Evolutionary conservation across 768 basidiomycete species (phyloP).

Genomic region (Paxillus rubicundulus): DNA sequence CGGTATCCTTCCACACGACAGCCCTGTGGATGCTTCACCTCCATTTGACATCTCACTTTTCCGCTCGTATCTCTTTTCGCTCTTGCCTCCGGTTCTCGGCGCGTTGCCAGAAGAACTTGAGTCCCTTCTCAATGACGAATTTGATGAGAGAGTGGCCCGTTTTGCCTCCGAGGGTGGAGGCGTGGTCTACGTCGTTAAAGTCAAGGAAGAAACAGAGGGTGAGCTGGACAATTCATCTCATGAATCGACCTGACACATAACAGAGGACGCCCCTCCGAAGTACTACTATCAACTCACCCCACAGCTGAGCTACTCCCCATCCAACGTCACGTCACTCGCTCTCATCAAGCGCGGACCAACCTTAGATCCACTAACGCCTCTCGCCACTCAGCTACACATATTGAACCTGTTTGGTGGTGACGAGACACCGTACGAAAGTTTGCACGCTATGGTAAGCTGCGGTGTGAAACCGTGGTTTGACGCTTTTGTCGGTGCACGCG

Average conservation of each 20-base stretch:
- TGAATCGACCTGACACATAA: constrained; percentile 9
- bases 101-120: constrained; percentile 63
- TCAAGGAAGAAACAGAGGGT: constrained; percentile 75
- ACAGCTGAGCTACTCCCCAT: constrained; percentile 75
- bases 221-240: constrained; percentile 17
- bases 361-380: constrained; percentile 75
- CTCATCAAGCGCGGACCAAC: constrained; percentile 89
- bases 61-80: constrained; percentile 62
- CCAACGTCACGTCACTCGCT: constrained; percentile 82
- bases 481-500: constrained; percentile 87
- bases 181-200: constrained; percentile 81
- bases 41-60: constrained; percentile 70
- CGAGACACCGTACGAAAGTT: constrained; percentile 89
- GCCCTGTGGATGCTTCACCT: constrained; percentile 38
- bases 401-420: constrained; percentile 89
- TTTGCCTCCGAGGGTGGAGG: constrained; percentile 77
- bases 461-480: constrained; percentile 99
- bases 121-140: constrained; percentile 67
- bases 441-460: constrained; percentile 92
- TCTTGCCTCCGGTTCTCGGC: constrained; percentile 84
- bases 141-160: constrained; percentile 69
- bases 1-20: constrained; percentile 24
- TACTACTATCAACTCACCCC: constrained; percentile 68
- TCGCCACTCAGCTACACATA: constrained; percentile 86
- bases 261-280: constrained; percentile 65